phyloP scores from a whole-genome alignment of 345 rosid genomes.

The Kandelia obovata region DNA sequence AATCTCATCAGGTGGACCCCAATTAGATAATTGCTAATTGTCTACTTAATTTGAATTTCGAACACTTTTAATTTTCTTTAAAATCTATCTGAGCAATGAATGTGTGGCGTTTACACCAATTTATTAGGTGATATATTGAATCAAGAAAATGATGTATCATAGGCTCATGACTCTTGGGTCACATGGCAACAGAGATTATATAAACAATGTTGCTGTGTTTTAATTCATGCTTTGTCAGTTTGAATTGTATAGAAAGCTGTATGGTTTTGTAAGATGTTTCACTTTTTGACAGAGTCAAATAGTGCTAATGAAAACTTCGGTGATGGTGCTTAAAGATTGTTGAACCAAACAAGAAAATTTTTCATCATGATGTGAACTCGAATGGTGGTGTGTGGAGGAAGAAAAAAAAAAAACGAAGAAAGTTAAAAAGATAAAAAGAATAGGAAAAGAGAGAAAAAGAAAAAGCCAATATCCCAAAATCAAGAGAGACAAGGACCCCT shows the following conservation, averaged over 20 bases:
- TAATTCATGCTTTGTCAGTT: conserved; percentile 17
- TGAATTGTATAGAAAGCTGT: conserved; percentile 18
- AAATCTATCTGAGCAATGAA: neutral
- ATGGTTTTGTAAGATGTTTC: conserved; percentile 14
- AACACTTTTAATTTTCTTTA: neutral
- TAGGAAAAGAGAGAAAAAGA: conserved; percentile 2
- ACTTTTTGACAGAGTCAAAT: conserved; percentile 11
- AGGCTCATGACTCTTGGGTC: too few relatives aligned
- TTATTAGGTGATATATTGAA: too few relatives aligned
- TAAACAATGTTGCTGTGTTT: neutral
- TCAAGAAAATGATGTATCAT: too few relatives aligned
- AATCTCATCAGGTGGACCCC: conserved; percentile 26
- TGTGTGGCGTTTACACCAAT: too few relatives aligned
- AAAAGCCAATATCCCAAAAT: conserved; percentile 12
- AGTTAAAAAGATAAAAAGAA: conserved; percentile 3
- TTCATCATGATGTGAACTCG: conserved; percentile 20
- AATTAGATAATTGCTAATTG: conserved; percentile 6
- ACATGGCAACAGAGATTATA: neutral
- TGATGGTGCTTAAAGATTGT: neutral
- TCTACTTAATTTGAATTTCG: conserved; percentile 29
- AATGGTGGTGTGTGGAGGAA: conserved; percentile 36
- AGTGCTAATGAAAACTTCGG: neutral
- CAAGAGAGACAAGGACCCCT: conserved; percentile 17
- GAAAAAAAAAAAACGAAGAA: conserved; percentile 12
- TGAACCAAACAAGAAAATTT: neutral